These are phyloP conservation scores for Rhodamnia rubescens DNA, from an alignment of 345 rosid genomes.

Conservation along the genomic window DNA sequence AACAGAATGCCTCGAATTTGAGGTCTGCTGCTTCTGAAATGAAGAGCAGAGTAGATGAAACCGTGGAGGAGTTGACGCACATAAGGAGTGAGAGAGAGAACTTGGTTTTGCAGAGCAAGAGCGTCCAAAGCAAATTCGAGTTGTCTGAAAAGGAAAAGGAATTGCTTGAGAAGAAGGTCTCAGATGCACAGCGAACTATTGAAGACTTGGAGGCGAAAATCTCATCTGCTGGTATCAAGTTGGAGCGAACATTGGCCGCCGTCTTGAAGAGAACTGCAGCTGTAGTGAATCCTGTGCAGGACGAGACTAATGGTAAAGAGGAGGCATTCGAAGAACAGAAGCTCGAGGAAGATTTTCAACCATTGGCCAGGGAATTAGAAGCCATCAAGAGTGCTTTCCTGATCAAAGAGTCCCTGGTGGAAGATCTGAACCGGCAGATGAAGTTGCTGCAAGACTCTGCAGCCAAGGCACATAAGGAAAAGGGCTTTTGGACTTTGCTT, in stretches of 20 bases:
- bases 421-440: constrained; percentile 50
- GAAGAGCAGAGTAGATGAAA: constrained; percentile 27
- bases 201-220: constrained; percentile 29
- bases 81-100: constrained; percentile 13
- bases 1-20: constrained; percentile 16
- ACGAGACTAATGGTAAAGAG: background rate
- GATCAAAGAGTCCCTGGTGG: constrained; percentile 31
- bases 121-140: constrained; percentile 12
- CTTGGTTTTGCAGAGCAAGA: constrained; percentile 17
- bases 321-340: constrained; percentile 2
- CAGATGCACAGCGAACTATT: constrained; percentile 18
- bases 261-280: constrained; percentile 44
- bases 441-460: constrained; percentile 36
- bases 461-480: constrained; percentile 43
- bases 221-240: constrained; percentile 15
- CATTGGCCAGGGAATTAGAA: constrained; percentile 29
- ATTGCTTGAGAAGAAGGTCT: constrained; percentile 21
- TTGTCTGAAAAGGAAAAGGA: constrained; percentile 33
- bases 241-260: constrained; percentile 22
- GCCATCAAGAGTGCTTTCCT: constrained; percentile 42
- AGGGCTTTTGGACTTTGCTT: constrained; percentile 45
- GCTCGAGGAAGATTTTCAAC: constrained; percentile 21
- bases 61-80: constrained; percentile 19
- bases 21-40: constrained; percentile 17
- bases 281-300: constrained; percentile 17